phyloP scores from a whole-genome alignment of 306 rosid species.

The Begonia peltatifolia region DNA sequence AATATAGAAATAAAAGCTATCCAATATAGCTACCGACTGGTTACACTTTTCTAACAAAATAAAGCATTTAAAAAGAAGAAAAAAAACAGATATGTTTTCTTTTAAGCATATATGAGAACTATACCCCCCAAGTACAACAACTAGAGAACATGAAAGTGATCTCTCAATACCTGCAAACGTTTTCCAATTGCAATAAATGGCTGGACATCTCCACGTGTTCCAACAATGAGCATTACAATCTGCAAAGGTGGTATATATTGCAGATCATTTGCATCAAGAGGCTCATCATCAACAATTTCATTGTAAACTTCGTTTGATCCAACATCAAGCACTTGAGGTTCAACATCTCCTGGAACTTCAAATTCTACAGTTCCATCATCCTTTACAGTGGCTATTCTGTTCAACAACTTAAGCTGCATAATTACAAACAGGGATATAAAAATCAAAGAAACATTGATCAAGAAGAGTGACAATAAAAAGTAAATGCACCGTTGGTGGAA shows the following conservation, averaged over 20 bases:
- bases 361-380: conserved; percentile 90
- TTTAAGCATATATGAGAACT: not conserved
- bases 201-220: conserved; percentile 97
- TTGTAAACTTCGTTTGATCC: conserved; percentile 16
- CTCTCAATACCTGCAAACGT: conserved; percentile 58
- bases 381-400: conserved; percentile 84
- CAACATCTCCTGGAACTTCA: conserved; percentile 73
- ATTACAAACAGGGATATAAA: conserved; percentile 14
- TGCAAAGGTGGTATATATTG: conserved; percentile 65
- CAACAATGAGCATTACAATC: conserved; percentile 86
- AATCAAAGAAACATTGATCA: not conserved
- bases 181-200: conserved; percentile 95
- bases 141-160: no score
- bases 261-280: conserved; percentile 44
- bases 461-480: not conserved
- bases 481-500: not conserved
- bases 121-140: not conserved
- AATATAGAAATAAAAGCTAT: no score
- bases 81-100: no score
- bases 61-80: no score
- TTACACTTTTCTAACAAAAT: no score
- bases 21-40: no score
- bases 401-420: conserved; percentile 73
- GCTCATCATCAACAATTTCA: conserved; percentile 32
- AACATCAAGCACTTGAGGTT: conserved; percentile 32